These are phyloP conservation scores for Simplicillium aogashimaense DNA, from an alignment of 2,329 filamentous ascomycete genomes.

Conservation along the genomic window DNA sequence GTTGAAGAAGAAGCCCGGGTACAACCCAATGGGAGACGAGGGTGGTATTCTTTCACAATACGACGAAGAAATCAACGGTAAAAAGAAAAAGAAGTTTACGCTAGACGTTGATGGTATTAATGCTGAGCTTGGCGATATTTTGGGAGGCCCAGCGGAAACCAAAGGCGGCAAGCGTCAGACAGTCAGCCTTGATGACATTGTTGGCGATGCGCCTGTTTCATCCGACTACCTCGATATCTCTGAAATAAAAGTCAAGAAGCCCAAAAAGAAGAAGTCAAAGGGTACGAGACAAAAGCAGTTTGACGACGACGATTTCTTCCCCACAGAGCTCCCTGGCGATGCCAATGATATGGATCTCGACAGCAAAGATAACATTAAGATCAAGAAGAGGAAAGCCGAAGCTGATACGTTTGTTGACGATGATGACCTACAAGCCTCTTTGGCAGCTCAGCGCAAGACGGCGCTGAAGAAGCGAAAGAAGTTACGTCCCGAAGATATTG, in stretches of 20 bases:
- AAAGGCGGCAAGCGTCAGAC: constrained; percentile 54
- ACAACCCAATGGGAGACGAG: constrained; percentile 71
- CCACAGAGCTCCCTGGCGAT: constrained; percentile 22
- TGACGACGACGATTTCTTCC: constrained; percentile 54
- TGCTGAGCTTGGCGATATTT: constrained; percentile 50
- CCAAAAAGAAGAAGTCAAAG: constrained; percentile 84
- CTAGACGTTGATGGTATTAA: constrained; percentile 68
- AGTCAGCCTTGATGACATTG: constrained; percentile 72
- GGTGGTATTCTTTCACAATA: constrained; percentile 76
- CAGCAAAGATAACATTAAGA: constrained; percentile 29
- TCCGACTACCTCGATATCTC: constrained; percentile 26
- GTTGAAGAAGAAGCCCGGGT: constrained; percentile 83
- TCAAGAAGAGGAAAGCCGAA: constrained; percentile 55
- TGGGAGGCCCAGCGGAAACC: constrained; percentile 38
- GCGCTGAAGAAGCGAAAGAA: constrained; percentile 90
- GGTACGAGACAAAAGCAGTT: constrained; percentile 58
- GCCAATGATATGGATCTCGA: constrained; percentile 69
- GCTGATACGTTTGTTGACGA: constrained; percentile 74
- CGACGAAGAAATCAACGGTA: constrained; percentile 88
- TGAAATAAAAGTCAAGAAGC: constrained; percentile 87
- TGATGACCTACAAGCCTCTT: constrained; percentile 78
- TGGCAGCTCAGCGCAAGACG: constrained; percentile 72
- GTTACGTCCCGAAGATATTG: constrained; percentile 76
- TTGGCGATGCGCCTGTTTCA: constrained; percentile 26
- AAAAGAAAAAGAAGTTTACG: constrained; percentile 81